Percentiles rank a stretch among this genome's conserved stretches.
Conservation (phyloP, 2,329 filamentous ascomycete species). For the Rhinocladiella mackenziei region DNA sequence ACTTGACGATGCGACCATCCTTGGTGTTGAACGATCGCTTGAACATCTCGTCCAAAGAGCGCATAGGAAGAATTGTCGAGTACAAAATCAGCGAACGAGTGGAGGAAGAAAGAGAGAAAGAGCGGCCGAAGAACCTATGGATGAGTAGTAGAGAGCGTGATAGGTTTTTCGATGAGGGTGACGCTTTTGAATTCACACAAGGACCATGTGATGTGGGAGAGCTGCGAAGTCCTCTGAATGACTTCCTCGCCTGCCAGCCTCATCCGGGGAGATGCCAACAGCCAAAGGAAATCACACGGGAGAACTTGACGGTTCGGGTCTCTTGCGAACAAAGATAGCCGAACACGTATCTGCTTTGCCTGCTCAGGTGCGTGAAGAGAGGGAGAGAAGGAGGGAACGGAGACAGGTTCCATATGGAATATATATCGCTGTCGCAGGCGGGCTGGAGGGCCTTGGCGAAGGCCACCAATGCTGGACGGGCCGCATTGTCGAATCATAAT, state of each 20-base stretch:
- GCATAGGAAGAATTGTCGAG: slow-evolving; percentile 28
- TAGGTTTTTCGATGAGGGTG: slow-evolving; percentile 35
- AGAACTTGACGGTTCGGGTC: slow-evolving; percentile 27
- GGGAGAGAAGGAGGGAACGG: slow-evolving; percentile 17
- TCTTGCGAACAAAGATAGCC: slow-evolving; percentile 23
- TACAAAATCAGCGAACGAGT: slow-evolving; percentile 42
- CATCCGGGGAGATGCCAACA: slow-evolving; percentile 19
- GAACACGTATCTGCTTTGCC: slow-evolving; percentile 27
- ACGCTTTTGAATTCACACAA: slow-evolving; percentile 48
- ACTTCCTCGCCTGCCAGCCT: slow-evolving; percentile 31
- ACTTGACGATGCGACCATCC: slow-evolving; percentile 78
- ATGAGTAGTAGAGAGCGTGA: slow-evolving; percentile 42
- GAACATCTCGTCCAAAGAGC: slow-evolving; percentile 65
- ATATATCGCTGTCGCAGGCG: slow-evolving; percentile 23
- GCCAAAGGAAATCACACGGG: slow-evolving; percentile 22
- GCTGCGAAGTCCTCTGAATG: slow-evolving; percentile 51
- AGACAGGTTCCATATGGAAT: slow-evolving; percentile 10
- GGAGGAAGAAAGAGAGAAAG: slow-evolving; percentile 45
- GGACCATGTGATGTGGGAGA: slow-evolving; percentile 50
- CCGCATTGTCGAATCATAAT: slow-evolving; percentile 21
- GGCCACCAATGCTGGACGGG: slow-evolving; percentile 17
- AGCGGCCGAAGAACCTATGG: slow-evolving; percentile 36
- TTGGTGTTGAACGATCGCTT: slow-evolving; percentile 83
- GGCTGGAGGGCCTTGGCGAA: slow-evolving; percentile 23
- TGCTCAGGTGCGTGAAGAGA: slow-evolving; percentile 29